Conservation (phyloP, 2,329 filamentous ascomycete species). For the Aspergillus glaucus region DNA sequence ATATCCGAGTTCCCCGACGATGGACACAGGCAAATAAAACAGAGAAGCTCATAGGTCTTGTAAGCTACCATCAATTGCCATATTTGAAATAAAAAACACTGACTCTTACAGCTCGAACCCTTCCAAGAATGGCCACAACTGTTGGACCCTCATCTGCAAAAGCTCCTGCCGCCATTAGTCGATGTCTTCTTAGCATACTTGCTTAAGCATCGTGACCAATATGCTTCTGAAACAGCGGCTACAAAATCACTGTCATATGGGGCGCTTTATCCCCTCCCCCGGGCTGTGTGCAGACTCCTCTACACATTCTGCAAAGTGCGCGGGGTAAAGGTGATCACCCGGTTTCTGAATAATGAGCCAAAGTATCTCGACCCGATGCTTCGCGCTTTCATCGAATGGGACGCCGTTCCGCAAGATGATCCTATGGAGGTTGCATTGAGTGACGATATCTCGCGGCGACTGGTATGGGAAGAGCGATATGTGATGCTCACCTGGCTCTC, state of each 20-base stretch:
- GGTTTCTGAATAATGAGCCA: conserved; percentile 86
- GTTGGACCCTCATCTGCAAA: conserved; percentile 74
- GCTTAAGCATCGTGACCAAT: conserved; percentile 33
- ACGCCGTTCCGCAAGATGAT: conserved; percentile 18
- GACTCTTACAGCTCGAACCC: conserved; percentile 57
- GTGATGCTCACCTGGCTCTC: conserved; percentile 82
- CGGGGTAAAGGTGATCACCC: conserved; percentile 84
- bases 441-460: conserved; percentile 26
- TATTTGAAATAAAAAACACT: neutral
- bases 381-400: conserved; percentile 61
- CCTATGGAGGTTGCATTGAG: conserved; percentile 3
- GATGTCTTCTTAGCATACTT: conserved; percentile 68
- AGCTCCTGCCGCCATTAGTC: conserved; percentile 67
- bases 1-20: conserved; percentile 27
- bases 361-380: conserved; percentile 76
- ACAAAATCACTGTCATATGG: conserved; percentile 29
- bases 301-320: conserved; percentile 93
- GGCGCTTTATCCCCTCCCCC: conserved; percentile 49
- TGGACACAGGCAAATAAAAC: conserved; percentile 34
- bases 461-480: conserved; percentile 85
- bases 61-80: conserved; percentile 17
- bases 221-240: conserved; percentile 25
- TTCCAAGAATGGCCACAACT: conserved; percentile 96
- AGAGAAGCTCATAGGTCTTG: conserved; percentile 34
- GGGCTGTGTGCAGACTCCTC: conserved; percentile 70